Percentiles rank a stretch among this genome's conserved stretches.
Conservation (phyloP, 2,329 filamentous ascomycete genomes). For the Pseudocercospora fijiensis region DNA sequence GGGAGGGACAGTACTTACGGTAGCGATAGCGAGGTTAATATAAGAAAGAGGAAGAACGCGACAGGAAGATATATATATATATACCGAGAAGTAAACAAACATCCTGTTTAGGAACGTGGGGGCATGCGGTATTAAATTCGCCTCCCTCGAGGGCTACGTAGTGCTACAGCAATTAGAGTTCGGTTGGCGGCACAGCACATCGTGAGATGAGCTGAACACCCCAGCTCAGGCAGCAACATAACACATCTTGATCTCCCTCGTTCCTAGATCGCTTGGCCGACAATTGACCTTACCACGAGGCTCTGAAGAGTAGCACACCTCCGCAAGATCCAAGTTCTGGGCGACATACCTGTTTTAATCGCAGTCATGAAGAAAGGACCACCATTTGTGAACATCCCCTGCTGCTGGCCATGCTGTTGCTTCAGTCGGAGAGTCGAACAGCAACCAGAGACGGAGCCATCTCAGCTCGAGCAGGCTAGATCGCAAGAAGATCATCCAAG, state of each 20-base stretch:
- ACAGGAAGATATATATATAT: too few species aligned
- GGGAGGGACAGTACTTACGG: too few species aligned
- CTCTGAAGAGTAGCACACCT: neutral
- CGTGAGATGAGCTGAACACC: constrained; percentile 1
- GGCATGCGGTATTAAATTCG: too few species aligned
- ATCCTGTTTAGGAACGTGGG: too few species aligned
- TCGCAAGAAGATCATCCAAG: neutral
- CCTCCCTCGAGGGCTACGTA: too few species aligned
- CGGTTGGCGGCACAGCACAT: neutral
- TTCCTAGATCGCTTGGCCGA: neutral
- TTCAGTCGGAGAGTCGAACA: neutral
- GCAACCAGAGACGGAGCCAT: neutral
- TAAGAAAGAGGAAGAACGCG: too few species aligned
- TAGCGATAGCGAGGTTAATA: too few species aligned
- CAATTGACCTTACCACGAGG: neutral
- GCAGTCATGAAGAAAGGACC: constrained; percentile 1
- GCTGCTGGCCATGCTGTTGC: constrained; percentile 3
- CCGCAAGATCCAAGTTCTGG: neutral
- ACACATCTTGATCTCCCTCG: neutral
- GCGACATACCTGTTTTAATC: neutral
- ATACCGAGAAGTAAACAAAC: too few species aligned
- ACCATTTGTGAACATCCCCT: neutral
- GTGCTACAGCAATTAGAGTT: constrained; percentile 1
- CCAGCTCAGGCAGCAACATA: constrained; percentile 2
- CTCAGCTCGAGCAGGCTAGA: neutral